Conservation (phyloP, 176 grass and related monocot species). For the Stipa capillata region DNA sequence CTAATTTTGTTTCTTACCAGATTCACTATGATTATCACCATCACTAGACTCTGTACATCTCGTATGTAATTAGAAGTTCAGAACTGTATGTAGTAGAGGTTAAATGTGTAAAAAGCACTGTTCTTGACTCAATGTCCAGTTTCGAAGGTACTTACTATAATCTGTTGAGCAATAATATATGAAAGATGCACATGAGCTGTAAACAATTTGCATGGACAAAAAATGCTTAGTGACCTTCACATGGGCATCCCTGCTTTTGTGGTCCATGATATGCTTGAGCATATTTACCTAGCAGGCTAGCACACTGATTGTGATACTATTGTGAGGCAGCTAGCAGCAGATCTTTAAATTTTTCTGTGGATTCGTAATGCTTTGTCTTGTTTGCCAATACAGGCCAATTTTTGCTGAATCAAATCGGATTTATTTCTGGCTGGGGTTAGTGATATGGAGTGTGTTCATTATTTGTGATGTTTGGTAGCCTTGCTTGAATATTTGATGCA, state of each 20-base stretch:
- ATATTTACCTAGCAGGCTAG: background rate
- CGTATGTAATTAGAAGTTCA: conserved; percentile 3
- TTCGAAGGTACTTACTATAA: background rate
- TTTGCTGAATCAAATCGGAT: background rate
- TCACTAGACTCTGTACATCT: background rate
- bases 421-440: background rate
- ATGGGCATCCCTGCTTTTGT: background rate
- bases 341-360: background rate
- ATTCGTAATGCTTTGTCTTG: background rate
- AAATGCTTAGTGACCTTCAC: background rate
- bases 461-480: background rate
- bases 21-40: background rate
- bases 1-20: background rate
- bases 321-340: background rate
- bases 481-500: too few species aligned
- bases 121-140: too few species aligned
- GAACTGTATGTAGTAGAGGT: background rate
- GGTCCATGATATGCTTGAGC: background rate
- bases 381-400: background rate
- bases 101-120: too few species aligned
- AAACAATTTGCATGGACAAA: background rate
- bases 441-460: background rate
- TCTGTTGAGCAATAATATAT: background rate
- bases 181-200: background rate
- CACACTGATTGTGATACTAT: background rate